phyloP scores from a whole-genome alignment of 1,284 basidiomycete genomes.

The Leccinum pachyderme region DNA sequence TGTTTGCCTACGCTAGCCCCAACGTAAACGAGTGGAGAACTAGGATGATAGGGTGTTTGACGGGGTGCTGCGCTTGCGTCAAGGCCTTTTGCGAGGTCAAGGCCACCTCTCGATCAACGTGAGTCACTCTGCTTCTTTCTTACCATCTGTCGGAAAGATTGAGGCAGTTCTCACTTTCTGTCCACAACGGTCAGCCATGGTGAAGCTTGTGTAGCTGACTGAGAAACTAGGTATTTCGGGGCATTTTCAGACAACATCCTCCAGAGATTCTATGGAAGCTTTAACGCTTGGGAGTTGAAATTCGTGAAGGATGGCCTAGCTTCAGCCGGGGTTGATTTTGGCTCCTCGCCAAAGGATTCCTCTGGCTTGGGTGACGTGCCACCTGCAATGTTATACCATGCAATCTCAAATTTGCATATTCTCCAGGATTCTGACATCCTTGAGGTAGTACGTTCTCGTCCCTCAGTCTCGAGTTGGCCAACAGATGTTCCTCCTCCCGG shows the following conservation, averaged over 20 bases:
- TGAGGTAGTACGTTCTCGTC: slow-evolving; percentile 41
- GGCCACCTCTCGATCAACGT: slow-evolving; percentile 62
- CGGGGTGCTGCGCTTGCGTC: slow-evolving; percentile 66
- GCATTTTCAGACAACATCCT: slow-evolving; percentile 52
- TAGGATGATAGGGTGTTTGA: slow-evolving; percentile 54
- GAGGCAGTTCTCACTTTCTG: slow-evolving; percentile 11
- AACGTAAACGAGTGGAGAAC: slow-evolving; percentile 63
- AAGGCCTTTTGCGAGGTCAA: slow-evolving; percentile 64
- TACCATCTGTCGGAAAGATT: slow-evolving; percentile 3
- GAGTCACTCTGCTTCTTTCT: slow-evolving; percentile 35
- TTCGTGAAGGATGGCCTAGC: slow-evolving; percentile 47
- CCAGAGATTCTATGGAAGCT: slow-evolving; percentile 58
- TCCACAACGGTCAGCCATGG: slow-evolving; percentile 1
- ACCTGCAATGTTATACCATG: slow-evolving; percentile 58
- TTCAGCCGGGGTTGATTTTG: slow-evolving; percentile 32
- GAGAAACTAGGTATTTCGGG: slow-evolving; percentile 57
- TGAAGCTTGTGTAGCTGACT: slow-evolving; percentile 19
- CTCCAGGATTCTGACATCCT: slow-evolving; percentile 53
- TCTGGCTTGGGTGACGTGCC: slow-evolving; percentile 36
- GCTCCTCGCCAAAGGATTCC: slow-evolving; percentile 11
- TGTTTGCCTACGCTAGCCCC: slow-evolving; percentile 72
- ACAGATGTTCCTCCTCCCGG: slow-evolving; percentile 55
- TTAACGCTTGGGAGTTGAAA: slow-evolving; percentile 66
- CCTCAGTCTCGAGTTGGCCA: slow-evolving; percentile 55
- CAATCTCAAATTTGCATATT: slow-evolving; percentile 63